These are phyloP conservation scores for Smallanthus sonchifolius DNA, from an alignment of 129 eudicot species.

Conservation along the genomic window DNA sequence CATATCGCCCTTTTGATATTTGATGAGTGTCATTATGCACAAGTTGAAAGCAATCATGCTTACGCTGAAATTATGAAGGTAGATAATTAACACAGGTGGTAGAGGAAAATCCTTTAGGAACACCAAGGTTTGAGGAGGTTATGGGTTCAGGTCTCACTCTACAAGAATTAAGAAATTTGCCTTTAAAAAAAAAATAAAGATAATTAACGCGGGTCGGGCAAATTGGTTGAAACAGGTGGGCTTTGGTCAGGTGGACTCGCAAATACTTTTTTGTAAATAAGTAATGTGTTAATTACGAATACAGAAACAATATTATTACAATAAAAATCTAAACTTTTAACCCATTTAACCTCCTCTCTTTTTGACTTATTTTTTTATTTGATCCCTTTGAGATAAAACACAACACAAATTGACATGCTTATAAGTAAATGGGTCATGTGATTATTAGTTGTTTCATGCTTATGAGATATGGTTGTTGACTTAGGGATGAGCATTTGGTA, in stretches of 20 bases:
- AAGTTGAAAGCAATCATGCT: conserved; percentile 84
- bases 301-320: neutral
- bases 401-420: neutral
- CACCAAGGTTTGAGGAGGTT: no score
- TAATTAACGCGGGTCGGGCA: neutral
- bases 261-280: neutral
- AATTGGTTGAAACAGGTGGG: neutral
- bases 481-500: no score
- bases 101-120: no score
- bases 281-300: neutral
- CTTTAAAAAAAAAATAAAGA: no score
- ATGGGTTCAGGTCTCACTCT: no score
- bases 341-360: neutral
- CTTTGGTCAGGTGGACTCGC: neutral
- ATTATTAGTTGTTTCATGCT: neutral
- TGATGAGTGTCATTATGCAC: conserved; percentile 99
- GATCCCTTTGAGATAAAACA: neutral
- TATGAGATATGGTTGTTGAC: neutral
- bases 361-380: no score
- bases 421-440: neutral
- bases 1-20: conserved; percentile 77
- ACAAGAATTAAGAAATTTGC: no score
- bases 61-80: conserved; percentile 99
- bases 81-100: neutral
- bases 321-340: neutral